Conservation (phyloP, 2,329 filamentous ascomycete species). For the Myotisia sp. region DNA sequence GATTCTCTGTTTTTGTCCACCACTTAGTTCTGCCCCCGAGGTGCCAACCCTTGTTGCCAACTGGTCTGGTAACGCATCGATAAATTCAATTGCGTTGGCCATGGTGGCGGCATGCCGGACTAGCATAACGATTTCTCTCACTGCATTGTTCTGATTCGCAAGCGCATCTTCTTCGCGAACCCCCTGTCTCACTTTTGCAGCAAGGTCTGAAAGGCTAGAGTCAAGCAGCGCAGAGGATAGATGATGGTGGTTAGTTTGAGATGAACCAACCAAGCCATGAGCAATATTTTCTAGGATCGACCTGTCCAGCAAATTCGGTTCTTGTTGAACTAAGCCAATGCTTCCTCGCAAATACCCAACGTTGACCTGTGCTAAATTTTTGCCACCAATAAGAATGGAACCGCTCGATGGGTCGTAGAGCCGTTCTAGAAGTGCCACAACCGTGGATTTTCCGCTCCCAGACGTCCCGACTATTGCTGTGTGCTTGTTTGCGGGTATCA, state of each 20-base stretch:
- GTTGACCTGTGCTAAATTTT: slow-evolving; percentile 21
- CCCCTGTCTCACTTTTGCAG: slow-evolving; percentile 16
- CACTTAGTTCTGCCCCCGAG: slow-evolving; percentile 26
- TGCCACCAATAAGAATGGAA: slow-evolving; percentile 19
- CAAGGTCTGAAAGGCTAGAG: slow-evolving; percentile 17
- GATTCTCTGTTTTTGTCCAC: slow-evolving; percentile 79
- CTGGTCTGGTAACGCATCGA: slow-evolving; percentile 16
- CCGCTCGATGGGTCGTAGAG: slow-evolving; percentile 26
- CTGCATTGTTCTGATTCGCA: slow-evolving; percentile 12
- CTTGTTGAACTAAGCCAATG: slow-evolving; percentile 36
- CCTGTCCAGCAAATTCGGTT: slow-evolving; percentile 37
- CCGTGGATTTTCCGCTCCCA: slow-evolving; percentile 40
- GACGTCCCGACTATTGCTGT: slow-evolving; percentile 37
- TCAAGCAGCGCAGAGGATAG: slow-evolving; percentile 17
- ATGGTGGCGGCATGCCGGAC: slow-evolving; percentile 18
- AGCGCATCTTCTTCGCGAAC: slow-evolving; percentile 16
- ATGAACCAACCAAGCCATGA: slow-evolving; percentile 33
- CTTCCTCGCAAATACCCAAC: slow-evolving; percentile 22
- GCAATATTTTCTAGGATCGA: slow-evolving; percentile 43
- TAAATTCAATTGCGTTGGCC: slow-evolving; percentile 19
- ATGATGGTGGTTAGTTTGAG: slow-evolving; percentile 15
- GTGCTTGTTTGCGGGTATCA: slow-evolving; percentile 23
- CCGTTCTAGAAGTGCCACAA: slow-evolving; percentile 24
- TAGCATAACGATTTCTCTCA: slow-evolving; percentile 18
- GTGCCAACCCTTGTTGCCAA: slow-evolving; percentile 24